Evolutionary conservation across 768 basidiomycete genomes (phyloP).

Genomic region (Lactarius vividus): DNA sequence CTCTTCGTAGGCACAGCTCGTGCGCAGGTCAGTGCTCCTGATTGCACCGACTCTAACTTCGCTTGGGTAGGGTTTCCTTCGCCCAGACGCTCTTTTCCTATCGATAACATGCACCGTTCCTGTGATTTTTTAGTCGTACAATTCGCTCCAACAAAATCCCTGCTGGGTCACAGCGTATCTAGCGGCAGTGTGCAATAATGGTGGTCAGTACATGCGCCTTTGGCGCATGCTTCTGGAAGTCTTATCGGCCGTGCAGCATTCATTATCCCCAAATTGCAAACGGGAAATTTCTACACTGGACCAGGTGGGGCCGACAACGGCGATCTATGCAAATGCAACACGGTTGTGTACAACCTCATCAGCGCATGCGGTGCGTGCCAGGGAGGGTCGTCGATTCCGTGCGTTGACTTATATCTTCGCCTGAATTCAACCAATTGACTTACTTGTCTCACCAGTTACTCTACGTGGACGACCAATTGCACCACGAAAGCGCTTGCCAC

Average conservation of each 20-base stretch:
- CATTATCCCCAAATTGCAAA: neutral
- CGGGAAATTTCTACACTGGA: slow-evolving; percentile 16
- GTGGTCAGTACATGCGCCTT: slow-evolving; percentile 9
- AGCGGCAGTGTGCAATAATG: slow-evolving; percentile 11
- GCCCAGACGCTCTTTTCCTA: neutral
- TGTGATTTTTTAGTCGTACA: slow-evolving; percentile 2
- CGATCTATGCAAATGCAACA: slow-evolving; percentile 30
- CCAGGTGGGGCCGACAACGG: slow-evolving; percentile 3
- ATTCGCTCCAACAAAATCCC: slow-evolving; percentile 20
- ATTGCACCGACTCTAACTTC: neutral
- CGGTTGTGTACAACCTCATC: slow-evolving; percentile 31
- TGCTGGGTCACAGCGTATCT: slow-evolving; percentile 15
- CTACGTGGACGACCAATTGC: slow-evolving; percentile 22
- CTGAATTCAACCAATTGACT: neutral
- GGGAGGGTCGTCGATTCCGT: slow-evolving; percentile 15
- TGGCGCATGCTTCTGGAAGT: neutral
- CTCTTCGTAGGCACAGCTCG: neutral
- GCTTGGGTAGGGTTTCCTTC: slow-evolving; percentile 19
- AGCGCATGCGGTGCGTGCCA: slow-evolving; percentile 34
- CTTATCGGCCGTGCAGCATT: slow-evolving; percentile 11
- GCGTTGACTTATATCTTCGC: neutral
- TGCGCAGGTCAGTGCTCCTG: slow-evolving; percentile 9
- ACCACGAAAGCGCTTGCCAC: neutral
- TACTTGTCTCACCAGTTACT: slow-evolving; percentile 12
- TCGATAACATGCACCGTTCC: neutral